Evolutionary conservation across 2,329 filamentous ascomycete species (phyloP).

Genomic region (Trichoderma brevicompactum): DNA sequence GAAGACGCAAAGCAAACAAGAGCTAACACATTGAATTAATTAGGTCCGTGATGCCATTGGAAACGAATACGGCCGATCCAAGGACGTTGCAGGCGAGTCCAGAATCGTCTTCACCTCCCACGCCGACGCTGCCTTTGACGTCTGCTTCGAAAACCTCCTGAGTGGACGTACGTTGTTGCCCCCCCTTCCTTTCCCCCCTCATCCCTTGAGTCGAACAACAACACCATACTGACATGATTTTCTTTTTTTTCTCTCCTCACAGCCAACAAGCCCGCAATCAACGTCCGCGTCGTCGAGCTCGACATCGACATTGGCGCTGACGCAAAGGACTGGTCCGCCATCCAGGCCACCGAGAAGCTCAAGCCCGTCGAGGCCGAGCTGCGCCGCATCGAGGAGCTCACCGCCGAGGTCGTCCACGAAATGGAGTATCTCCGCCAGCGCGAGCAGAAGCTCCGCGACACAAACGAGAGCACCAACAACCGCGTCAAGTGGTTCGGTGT

Average conservation of each 20-base stretch:
- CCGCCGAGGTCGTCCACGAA: conserved; percentile 84
- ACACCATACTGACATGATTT: not conserved
- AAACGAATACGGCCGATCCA: conserved; percentile 92
- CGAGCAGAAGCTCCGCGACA: conserved; percentile 96
- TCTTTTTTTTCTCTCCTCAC: not conserved
- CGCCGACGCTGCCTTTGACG: conserved; percentile 89
- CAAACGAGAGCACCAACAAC: conserved; percentile 99
- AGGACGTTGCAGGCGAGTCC: conserved; percentile 89
- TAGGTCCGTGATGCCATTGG: conserved; percentile 94
- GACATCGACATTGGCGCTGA: conserved; percentile 96
- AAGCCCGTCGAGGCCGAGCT: conserved; percentile 96
- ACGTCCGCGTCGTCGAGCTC: conserved; percentile 78
- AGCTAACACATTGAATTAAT: too few relatives aligned
- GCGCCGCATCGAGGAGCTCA: conserved; percentile 87
- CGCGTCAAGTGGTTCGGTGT: conserved; percentile 99
- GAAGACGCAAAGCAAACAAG: not conserved
- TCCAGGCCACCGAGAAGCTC: conserved; percentile 95
- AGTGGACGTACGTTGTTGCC: conserved; percentile 65
- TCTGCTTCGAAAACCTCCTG: conserved; percentile 90
- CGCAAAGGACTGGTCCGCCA: conserved; percentile 96
- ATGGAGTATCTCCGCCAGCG: conserved; percentile 92
- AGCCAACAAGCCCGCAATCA: conserved; percentile 50
- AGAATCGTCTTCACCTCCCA: conserved; percentile 93
- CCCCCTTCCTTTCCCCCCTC: not conserved
- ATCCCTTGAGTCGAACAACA: not conserved